Conservation (phyloP, 1,284 basidiomycete species). For the Microbotryum violaceum region DNA sequence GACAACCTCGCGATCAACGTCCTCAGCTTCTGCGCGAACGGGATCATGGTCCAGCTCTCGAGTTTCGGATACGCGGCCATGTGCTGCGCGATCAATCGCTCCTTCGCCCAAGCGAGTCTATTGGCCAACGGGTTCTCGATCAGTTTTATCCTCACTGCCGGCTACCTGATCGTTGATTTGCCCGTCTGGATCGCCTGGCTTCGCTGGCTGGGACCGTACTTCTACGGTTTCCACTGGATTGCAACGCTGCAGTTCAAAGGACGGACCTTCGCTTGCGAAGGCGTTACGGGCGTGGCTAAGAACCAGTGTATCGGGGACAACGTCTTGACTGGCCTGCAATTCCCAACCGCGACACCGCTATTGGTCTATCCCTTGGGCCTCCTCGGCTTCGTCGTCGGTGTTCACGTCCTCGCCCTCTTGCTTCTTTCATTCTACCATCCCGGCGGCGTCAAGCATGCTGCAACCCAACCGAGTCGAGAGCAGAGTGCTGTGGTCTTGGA, state of each 20-base stretch:
- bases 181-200: conserved; percentile 36
- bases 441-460: conserved; percentile 45
- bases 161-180: conserved; percentile 41
- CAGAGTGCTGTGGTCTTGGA: too few species aligned
- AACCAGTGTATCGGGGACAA: conserved; percentile 45
- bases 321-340: conserved; percentile 42
- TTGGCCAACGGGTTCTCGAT: conserved; percentile 42
- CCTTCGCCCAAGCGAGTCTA: conserved; percentile 41
- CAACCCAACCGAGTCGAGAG: conserved; percentile 18
- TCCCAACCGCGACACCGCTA: conserved; percentile 38
- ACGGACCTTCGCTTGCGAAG: conserved; percentile 42
- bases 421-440: conserved; percentile 41
- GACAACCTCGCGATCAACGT: conserved; percentile 43
- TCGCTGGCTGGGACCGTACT: conserved; percentile 26
- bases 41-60: conserved; percentile 40
- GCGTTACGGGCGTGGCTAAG: conserved; percentile 38
- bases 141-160: conserved; percentile 31
- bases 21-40: conserved; percentile 43
- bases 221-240: conserved; percentile 40
- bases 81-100: conserved; percentile 40
- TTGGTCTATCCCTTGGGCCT: conserved; percentile 43
- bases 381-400: conserved; percentile 40
- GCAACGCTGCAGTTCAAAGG: conserved; percentile 42
- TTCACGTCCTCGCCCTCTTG: conserved; percentile 40
- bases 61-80: conserved; percentile 44